These are phyloP conservation scores for Iris pallida DNA, from an alignment of 116 monocot species.

Conservation along the genomic window DNA sequence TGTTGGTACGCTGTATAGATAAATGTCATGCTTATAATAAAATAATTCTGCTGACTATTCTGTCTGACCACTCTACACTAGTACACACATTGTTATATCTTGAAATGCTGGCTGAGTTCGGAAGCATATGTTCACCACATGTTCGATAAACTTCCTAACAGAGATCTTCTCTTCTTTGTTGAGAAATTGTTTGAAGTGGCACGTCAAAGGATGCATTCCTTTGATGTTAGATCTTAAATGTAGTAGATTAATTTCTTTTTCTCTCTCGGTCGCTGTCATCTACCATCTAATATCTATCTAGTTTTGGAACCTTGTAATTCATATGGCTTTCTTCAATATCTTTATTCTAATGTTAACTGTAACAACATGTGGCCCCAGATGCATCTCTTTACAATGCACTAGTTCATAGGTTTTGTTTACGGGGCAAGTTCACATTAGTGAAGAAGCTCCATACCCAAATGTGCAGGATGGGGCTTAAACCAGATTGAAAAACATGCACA, in stretches of 20 bases:
- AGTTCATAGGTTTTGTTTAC: slow-evolving; percentile 70
- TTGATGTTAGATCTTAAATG: not conserved
- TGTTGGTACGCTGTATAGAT: too few relatives aligned
- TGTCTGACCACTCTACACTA: too few relatives aligned
- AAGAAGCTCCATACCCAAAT: slow-evolving; percentile 57
- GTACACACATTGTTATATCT: too few relatives aligned
- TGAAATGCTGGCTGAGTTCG: too few relatives aligned
- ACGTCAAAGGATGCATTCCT: too few relatives aligned
- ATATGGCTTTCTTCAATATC: not conserved
- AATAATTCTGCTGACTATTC: too few relatives aligned
- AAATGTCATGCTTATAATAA: too few relatives aligned
- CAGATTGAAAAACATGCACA: slow-evolving; percentile 84
- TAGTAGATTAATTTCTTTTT: not conserved
- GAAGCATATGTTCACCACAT: too few relatives aligned
- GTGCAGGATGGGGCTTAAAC: slow-evolving; percentile 47
- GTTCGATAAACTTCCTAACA: too few relatives aligned
- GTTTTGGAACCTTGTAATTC: not conserved
- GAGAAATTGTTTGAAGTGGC: too few relatives aligned
- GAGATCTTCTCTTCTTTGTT: too few relatives aligned
- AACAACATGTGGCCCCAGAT: slow-evolving; percentile 51
- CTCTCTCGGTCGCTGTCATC: not conserved
- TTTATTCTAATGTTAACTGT: not conserved
- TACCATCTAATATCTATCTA: not conserved
- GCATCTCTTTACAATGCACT: slow-evolving; percentile 71
- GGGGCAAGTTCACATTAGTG: slow-evolving; percentile 53